Conservation (phyloP, 2,329 filamentous ascomycete species). For the Apiospora saccharicola region DNA sequence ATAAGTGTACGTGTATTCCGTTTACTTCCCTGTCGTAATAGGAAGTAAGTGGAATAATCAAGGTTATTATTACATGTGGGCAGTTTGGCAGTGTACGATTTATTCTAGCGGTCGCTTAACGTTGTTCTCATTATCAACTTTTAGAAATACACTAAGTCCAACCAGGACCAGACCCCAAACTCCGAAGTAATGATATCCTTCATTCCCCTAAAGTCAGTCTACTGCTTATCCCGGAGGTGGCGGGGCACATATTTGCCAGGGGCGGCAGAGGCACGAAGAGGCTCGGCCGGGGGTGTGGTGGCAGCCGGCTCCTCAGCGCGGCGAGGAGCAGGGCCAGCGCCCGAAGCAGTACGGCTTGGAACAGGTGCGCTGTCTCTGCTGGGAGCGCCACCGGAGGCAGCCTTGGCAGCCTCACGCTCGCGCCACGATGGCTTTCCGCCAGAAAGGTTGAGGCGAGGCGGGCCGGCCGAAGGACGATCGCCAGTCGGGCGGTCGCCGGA, state of each 20-base stretch:
- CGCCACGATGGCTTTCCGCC: slow-evolving; percentile 61
- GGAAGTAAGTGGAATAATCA: too few relatives aligned
- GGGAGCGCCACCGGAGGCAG: slow-evolving; percentile 39
- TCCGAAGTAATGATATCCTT: slow-evolving; percentile 40
- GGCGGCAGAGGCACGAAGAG: slow-evolving; percentile 59
- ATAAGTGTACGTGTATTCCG: too few relatives aligned
- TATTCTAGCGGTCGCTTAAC: too few relatives aligned
- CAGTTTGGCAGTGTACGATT: too few relatives aligned
- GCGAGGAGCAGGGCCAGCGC: slow-evolving; percentile 19
- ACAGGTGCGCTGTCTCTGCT: slow-evolving; percentile 31
- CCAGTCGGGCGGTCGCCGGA: slow-evolving; percentile 54
- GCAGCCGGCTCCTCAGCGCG: neutral
- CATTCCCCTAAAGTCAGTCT: slow-evolving; percentile 35
- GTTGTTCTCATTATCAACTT: slow-evolving; percentile 23
- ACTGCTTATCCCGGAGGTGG: slow-evolving; percentile 49
- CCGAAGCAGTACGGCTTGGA: slow-evolving; percentile 19
- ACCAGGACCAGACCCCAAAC: slow-evolving; percentile 36
- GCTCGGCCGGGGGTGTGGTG: slow-evolving; percentile 52
- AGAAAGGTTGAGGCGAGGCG: slow-evolving; percentile 63
- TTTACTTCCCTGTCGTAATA: too few relatives aligned
- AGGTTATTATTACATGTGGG: too few relatives aligned
- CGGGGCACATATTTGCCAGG: slow-evolving; percentile 68
- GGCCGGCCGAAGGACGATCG: slow-evolving; percentile 37
- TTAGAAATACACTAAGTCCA: slow-evolving; percentile 26
- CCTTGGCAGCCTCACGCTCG: slow-evolving; percentile 63